Conservation (phyloP, 1,284 basidiomycete genomes). For the Neonothopanus nambi region DNA sequence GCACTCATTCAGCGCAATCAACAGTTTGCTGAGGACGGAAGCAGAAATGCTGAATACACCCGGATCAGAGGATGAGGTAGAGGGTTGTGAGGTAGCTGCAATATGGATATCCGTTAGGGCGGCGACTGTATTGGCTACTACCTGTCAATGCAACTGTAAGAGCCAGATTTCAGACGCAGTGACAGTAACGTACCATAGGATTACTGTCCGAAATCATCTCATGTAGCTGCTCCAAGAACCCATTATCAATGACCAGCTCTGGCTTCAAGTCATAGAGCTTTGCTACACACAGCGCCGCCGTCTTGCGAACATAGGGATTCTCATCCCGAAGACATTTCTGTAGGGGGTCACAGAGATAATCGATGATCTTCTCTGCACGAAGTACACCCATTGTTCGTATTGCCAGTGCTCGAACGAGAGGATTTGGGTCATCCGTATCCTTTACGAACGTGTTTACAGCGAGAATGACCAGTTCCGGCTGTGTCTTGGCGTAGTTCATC, state of each 20-base stretch:
- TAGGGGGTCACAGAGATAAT: conserved; percentile 94
- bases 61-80: conserved; percentile 56
- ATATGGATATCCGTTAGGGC: conserved; percentile 93
- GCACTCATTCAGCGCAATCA: conserved; percentile 96
- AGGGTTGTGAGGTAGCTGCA: conserved; percentile 56
- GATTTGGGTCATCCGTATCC: conserved; percentile 95
- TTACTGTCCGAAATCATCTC: conserved; percentile 95
- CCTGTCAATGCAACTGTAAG: conserved; percentile 46
- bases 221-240: conserved; percentile 87
- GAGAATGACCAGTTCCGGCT: conserved; percentile 95
- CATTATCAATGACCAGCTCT: conserved; percentile 92
- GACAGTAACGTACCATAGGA: conserved; percentile 76
- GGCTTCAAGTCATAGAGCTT: conserved; percentile 98
- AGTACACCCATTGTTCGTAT: conserved; percentile 98
- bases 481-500: conserved; percentile 98
- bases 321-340: conserved; percentile 91
- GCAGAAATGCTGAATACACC: conserved; percentile 84
- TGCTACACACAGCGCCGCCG: conserved; percentile 93
- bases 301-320: conserved; percentile 97
- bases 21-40: conserved; percentile 82
- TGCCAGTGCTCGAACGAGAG: conserved; percentile 92
- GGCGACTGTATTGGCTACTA: conserved; percentile 93
- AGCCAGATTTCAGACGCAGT: background rate
- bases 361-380: conserved; percentile 98
- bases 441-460: conserved; percentile 99